Conservation (phyloP, 805 yeast species). For the Schwanniomyces occidentalis region DNA sequence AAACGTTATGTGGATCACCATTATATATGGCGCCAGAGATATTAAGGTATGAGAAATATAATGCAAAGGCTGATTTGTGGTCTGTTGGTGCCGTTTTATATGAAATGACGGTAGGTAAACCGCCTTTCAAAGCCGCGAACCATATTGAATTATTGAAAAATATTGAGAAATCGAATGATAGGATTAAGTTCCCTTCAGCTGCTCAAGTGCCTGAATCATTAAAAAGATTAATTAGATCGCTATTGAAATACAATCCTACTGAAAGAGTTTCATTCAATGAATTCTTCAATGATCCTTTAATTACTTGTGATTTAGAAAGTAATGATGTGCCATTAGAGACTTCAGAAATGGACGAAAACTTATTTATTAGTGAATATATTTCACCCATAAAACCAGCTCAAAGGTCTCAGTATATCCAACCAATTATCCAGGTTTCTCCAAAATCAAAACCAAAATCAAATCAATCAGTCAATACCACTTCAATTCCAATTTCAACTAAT, state of each 20-base stretch:
- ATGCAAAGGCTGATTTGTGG: constrained; percentile 97
- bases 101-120: constrained; percentile 95
- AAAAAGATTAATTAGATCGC: constrained; percentile 66
- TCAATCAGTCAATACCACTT: background rate
- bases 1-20: constrained; percentile 96
- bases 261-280: constrained; percentile 88
- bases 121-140: constrained; percentile 92
- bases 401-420: constrained; percentile 18
- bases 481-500: background rate
- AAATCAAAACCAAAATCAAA: background rate
- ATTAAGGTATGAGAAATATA: constrained; percentile 88
- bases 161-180: constrained; percentile 80
- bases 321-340: constrained; percentile 62
- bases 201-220: constrained; percentile 66
- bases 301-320: constrained; percentile 53
- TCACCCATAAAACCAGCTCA: constrained; percentile 36
- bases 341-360: constrained; percentile 69
- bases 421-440: constrained; percentile 11
- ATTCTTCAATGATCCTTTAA: constrained; percentile 74
- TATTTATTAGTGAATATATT: constrained; percentile 84
- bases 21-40: constrained; percentile 99
- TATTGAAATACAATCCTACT: constrained; percentile 80
- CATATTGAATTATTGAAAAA: constrained; percentile 86
- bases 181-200: constrained; percentile 70
- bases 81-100: constrained; percentile 95